Evolutionary conservation across 768 basidiomycete genomes (phyloP), one percentile per base, ranked within the genome.

Genomic region (Amylocystis lapponica): DNA sequence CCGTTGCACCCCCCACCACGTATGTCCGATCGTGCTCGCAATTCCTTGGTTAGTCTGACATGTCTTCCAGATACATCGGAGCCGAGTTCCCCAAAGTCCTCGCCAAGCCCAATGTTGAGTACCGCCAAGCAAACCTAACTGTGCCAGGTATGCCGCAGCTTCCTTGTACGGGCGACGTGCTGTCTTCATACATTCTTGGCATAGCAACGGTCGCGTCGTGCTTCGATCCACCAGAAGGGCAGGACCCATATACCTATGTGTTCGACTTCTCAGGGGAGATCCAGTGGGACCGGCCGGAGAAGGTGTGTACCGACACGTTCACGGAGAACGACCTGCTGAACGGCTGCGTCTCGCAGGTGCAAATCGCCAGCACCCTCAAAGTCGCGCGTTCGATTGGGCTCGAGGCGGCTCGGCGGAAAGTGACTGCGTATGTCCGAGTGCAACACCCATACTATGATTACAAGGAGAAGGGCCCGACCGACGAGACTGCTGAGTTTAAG

Each of bases 241-340:
- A 76, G 50, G 62, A 72, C n/a, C 71, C 81, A 4, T 93, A 82
- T 61, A 71, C 81, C 45, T 83, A 85, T 62, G 84, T 92, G 17
- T 91, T 91, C 61, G 90, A 93, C 66, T 78, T 83, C 52, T 84
- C 86, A 3, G 90, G 90, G 32, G 89, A 92, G 61, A 68, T 86
- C 44, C 75, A 76, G 43, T 74, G 75, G 53, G 86, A 89, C 62
- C 76, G 87, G 36, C 75, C 78, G 23, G 86, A 89, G 61, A 67
- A 80, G 71, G n/a, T n/a, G n/a, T n/a, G n/a, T n/a, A 87, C 86
- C 59, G 12, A 16, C 20, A 20, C 39, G 25, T 37, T 41, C 6
- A 43, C 23, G 33, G 27, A 20, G 25, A 26, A 16, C 21, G 22
- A n/a, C 30, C 9, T n/a, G n/a, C 19, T 36, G 31, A n/a, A n/a